Evolutionary conservation across 805 yeast genomes (phyloP).

Genomic region (Komagataella populi): DNA sequence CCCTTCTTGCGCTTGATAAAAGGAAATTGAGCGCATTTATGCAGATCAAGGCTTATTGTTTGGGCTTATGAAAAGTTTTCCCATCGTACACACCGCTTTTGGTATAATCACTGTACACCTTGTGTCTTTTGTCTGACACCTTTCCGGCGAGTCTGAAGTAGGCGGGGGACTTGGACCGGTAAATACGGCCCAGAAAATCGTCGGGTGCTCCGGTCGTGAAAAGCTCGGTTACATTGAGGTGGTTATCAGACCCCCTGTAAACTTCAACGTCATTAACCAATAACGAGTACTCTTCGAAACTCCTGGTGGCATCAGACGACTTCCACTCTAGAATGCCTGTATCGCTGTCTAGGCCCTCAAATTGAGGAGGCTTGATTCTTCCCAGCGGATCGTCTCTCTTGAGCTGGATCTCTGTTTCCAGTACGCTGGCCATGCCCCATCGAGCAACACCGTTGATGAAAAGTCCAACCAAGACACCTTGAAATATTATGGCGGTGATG

Average conservation of each 20-base stretch:
- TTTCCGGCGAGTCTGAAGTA: not conserved
- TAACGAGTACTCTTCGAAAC: constrained; percentile 43
- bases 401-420: constrained; percentile 59
- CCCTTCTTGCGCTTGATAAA: too few relatives aligned
- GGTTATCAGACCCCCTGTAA: constrained; percentile 39
- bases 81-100: not conserved
- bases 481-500: constrained; percentile 55
- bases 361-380: constrained; percentile 33
- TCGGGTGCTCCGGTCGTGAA: not conserved
- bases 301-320: constrained; percentile 10
- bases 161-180: not conserved
- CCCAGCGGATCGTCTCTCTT: constrained; percentile 66
- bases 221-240: constrained; percentile 23
- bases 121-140: not conserved
- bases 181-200: not conserved
- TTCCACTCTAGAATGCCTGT: constrained; percentile 26
- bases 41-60: not conserved
- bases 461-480: constrained; percentile 75
- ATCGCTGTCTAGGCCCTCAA: constrained; percentile 18
- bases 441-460: constrained; percentile 74
- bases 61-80: not conserved
- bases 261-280: constrained; percentile 71
- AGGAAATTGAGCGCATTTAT: too few relatives aligned
- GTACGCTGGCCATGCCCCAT: constrained; percentile 89
- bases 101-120: not conserved